Percentiles rank a stretch among this genome's conserved stretches.
Conservation (phyloP, 331 rosid genomes). For the Dryas integrifolia region DNA sequence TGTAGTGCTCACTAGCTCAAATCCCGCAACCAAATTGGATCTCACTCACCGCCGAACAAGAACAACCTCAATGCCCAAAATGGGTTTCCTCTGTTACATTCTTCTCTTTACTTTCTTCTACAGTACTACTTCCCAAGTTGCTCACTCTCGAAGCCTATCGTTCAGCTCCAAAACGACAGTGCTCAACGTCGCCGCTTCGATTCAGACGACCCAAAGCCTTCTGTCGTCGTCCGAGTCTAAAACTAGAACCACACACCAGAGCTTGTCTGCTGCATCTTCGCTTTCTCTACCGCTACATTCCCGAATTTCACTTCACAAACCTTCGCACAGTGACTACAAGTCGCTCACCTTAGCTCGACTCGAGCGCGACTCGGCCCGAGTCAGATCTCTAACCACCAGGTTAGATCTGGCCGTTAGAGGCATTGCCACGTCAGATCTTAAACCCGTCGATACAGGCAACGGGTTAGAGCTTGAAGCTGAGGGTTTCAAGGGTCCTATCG, state of each 20-base stretch:
- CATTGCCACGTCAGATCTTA: conserved; percentile 43
- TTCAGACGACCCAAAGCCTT: conserved; percentile 31
- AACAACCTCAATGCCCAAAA: conserved; percentile 17
- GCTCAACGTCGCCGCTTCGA: conserved; percentile 53
- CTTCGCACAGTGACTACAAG: conserved; percentile 46
- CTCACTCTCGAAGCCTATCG: conserved; percentile 41
- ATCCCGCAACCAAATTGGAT: neutral
- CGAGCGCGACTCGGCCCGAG: conserved; percentile 77
- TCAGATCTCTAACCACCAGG: conserved; percentile 49
- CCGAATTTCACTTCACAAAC: conserved; percentile 47
- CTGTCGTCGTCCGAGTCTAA: conserved; percentile 21
- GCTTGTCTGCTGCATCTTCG: conserved; percentile 10
- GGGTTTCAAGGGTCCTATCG: conserved; percentile 49
- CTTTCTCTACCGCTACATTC: conserved; percentile 49
- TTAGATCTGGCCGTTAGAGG: conserved; percentile 45
- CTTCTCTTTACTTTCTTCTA: conserved; percentile 26
- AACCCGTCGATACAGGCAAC: conserved; percentile 15
- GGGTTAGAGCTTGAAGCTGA: conserved; percentile 24
- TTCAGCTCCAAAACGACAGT: conserved; percentile 35
- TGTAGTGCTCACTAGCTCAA: neutral
- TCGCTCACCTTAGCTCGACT: conserved; percentile 58
- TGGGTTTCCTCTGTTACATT: conserved; percentile 25
- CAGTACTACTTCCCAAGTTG: neutral
- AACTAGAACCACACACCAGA: conserved; percentile 4
- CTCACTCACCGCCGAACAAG: neutral